Conservation (phyloP, 768 basidiomycete genomes). For the Russula abietina region DNA sequence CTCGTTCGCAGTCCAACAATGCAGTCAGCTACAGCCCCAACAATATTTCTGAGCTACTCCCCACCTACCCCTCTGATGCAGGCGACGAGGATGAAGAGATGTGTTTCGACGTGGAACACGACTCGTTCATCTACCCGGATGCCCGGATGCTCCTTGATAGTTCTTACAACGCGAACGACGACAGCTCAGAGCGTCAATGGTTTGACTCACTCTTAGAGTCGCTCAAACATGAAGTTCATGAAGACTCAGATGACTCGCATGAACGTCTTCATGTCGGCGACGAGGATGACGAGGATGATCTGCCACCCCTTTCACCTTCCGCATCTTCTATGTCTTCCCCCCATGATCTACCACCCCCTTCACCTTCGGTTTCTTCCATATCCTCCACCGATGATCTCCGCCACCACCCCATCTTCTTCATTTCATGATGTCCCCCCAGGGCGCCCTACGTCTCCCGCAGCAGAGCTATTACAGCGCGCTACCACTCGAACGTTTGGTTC, state of each 20-base stretch:
- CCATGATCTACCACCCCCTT: constrained; percentile 46
- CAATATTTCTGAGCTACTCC: no score
- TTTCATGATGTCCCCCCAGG: no score
- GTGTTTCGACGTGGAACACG: constrained; percentile 41
- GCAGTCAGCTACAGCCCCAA: no score
- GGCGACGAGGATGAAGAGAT: constrained; percentile 48
- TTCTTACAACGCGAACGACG: constrained; percentile 31
- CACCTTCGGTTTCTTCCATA: constrained; percentile 64
- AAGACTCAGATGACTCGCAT: constrained; percentile 52
- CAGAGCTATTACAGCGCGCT: no score
- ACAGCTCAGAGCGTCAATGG: constrained; percentile 70
- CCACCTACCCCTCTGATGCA: constrained; percentile 37
- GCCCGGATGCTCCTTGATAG: constrained; percentile 49
- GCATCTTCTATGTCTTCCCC: no score
- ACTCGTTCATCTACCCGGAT: constrained; percentile 79
- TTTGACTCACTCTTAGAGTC: constrained; percentile 74
- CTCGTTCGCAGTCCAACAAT: no score
- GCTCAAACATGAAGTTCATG: constrained; percentile 61
- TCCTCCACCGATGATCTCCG: constrained; percentile 74
- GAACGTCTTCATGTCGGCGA: constrained; percentile 52
- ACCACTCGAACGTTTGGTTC: no score
- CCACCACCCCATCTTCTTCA: no score
- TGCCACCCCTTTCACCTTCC: no score
- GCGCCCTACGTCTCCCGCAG: no score
- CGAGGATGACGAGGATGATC: constrained; percentile 66